These are phyloP conservation scores for Grammothele lineata DNA, from an alignment of 768 basidiomycete genomes.

Conservation along the genomic window DNA sequence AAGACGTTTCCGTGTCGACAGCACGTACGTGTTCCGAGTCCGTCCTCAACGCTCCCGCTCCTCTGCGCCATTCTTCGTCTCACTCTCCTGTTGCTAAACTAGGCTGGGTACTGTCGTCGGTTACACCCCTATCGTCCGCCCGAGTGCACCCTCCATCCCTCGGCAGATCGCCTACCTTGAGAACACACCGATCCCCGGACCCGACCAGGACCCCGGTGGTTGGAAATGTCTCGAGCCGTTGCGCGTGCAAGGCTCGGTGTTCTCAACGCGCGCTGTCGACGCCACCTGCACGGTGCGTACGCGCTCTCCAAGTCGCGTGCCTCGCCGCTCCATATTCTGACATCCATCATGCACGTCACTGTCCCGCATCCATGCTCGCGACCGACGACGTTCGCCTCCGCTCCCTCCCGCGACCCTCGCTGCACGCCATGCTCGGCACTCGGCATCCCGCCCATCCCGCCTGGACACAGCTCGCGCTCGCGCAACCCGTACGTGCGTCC, in stretches of 20 bases:
- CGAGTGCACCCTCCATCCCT: constrained; percentile 18
- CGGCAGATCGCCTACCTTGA: constrained; percentile 23
- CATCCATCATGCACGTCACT: too few relatives aligned
- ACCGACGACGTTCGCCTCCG: too few relatives aligned
- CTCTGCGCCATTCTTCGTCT: not conserved
- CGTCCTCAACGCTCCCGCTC: not conserved
- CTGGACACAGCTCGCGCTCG: constrained; percentile 18
- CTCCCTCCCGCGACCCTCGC: too few relatives aligned
- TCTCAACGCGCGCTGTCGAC: constrained; percentile 16
- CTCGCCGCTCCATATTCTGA: not conserved
- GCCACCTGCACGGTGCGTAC: constrained; percentile 18
- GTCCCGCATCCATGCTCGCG: too few relatives aligned
- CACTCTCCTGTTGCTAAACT: not conserved
- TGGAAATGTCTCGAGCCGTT: constrained; percentile 19
- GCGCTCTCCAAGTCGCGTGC: not conserved
- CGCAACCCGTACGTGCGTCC: constrained; percentile 11
- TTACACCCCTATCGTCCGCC: constrained; percentile 19
- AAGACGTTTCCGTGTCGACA: constrained; percentile 17
- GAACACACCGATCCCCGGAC: constrained; percentile 19
- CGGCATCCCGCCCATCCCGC: not conserved
- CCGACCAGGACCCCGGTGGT: constrained; percentile 25
- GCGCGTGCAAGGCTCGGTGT: constrained; percentile 18
- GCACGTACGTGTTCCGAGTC: constrained; percentile 11
- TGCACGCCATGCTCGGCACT: not conserved
- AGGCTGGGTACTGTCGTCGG: constrained; percentile 19